Percentiles rank a stretch among this genome's conserved stretches.
Conservation (phyloP, 129 eudicot genomes). For the Erigeron canadensis region DNA sequence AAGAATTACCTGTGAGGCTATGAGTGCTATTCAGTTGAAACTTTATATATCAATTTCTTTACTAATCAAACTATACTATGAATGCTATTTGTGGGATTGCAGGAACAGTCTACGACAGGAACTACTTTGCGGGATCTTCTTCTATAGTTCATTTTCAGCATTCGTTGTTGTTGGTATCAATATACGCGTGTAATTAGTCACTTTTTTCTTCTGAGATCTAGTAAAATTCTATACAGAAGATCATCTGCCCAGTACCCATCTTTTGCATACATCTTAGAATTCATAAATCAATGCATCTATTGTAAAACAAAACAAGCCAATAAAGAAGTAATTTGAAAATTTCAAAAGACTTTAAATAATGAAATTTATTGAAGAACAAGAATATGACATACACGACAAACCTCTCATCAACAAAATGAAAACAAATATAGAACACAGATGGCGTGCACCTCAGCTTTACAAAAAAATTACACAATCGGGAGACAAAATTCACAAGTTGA, state of each 20-base stretch:
- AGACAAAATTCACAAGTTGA: conserved; percentile 6
- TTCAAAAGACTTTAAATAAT: conserved; percentile 4
- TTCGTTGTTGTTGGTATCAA: conserved; percentile 22
- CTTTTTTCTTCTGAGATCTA: neutral
- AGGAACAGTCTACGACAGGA: conserved; percentile 41
- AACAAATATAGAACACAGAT: conserved; percentile 11
- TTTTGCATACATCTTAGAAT: neutral
- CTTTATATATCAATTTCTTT: neutral
- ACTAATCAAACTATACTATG: neutral
- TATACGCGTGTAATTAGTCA: conserved; percentile 24
- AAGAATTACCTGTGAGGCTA: neutral
- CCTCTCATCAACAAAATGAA: conserved; percentile 22
- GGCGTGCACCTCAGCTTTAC: conserved; percentile 18
- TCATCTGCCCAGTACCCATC: neutral
- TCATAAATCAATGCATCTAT: neutral
- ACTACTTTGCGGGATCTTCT: conserved; percentile 64
- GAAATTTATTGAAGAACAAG: conserved; percentile 18
- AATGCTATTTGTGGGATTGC: conserved; percentile 22
- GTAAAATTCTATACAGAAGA: conserved; percentile 10
- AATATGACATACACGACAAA: conserved; percentile 18
- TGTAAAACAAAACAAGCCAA: neutral
- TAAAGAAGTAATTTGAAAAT: neutral
- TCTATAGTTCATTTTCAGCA: conserved; percentile 29
- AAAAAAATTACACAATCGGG: conserved; percentile 7
- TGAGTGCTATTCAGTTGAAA: neutral